Conservation (phyloP, 2,329 filamentous ascomycete species). For the Pseudocercospora fijiensis region DNA sequence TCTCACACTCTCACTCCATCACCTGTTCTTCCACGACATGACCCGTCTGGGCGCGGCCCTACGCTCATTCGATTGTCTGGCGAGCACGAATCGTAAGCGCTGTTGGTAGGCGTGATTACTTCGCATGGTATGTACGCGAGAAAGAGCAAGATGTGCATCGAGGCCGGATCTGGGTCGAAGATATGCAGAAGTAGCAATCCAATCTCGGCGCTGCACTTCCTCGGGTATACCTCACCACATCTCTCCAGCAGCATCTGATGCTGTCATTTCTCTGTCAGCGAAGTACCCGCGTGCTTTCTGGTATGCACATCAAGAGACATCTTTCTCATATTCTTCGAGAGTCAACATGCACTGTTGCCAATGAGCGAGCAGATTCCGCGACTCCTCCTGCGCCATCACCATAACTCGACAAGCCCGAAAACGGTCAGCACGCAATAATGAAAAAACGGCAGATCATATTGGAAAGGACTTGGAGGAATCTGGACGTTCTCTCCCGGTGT, state of each 20-base stretch:
- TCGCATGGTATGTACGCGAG: neutral
- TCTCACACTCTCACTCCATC: neutral
- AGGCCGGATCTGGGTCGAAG: neutral
- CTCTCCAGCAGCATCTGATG: neutral
- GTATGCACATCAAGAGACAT: neutral
- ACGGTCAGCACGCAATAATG: neutral
- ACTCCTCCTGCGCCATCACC: neutral
- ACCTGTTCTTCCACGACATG: neutral
- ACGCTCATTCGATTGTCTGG: neutral
- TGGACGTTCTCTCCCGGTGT: neutral
- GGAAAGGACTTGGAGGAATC: neutral
- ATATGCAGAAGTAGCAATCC: neutral
- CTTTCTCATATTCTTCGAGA: neutral
- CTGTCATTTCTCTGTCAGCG: too few relatives aligned
- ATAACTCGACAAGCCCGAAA: neutral
- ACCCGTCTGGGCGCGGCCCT: neutral
- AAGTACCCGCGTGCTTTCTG: too few relatives aligned
- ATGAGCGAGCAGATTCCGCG: neutral
- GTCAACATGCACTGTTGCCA: neutral
- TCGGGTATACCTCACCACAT: neutral
- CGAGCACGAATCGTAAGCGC: neutral
- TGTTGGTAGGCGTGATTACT: neutral
- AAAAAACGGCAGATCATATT: neutral
- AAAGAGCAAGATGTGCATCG: neutral
- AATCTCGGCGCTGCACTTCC: neutral